Percentiles rank a stretch among this genome's conserved stretches.
These are phyloP conservation scores for Rhynchospora tenuis DNA, from an alignment of 176 grass and related monocot genomes.

Conservation along the genomic window DNA sequence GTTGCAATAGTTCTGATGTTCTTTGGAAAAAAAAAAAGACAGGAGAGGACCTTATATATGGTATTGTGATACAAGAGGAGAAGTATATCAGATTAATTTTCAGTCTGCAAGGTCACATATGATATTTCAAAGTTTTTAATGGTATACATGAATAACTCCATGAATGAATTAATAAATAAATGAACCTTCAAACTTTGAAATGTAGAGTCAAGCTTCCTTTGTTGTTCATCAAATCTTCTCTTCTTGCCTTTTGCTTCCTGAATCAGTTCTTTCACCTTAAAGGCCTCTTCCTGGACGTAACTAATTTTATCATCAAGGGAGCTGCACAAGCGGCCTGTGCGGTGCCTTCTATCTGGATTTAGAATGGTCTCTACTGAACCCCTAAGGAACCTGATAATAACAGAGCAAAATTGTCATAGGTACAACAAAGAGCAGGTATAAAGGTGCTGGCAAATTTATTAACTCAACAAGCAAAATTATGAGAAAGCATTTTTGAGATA, in stretches of 20 bases:
- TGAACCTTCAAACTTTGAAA: slow-evolving; percentile 57
- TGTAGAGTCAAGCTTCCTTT: slow-evolving; percentile 21
- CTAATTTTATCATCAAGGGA: slow-evolving; percentile 57
- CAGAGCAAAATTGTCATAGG: slow-evolving; percentile 14
- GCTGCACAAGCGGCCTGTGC: slow-evolving; percentile 58
- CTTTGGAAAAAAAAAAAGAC: neutral
- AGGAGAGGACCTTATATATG: neutral
- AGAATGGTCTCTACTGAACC: slow-evolving; percentile 64
- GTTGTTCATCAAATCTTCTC: slow-evolving; percentile 23
- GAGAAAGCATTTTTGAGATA: neutral
- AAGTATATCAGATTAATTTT: neutral
- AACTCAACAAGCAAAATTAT: neutral
- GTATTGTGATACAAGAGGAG: neutral
- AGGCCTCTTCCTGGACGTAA: slow-evolving; percentile 39
- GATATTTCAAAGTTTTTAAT: neutral
- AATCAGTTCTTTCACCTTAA: slow-evolving; percentile 34
- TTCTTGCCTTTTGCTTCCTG: slow-evolving; percentile 27
- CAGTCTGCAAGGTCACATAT: neutral
- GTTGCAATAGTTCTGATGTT: neutral
- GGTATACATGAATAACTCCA: neutral
- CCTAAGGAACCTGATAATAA: slow-evolving; percentile 57
- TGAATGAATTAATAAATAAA: neutral
- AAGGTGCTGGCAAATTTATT: neutral
- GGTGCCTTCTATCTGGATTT: slow-evolving; percentile 41
- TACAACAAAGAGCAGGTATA: neutral